Evolutionary conservation across 2,329 filamentous ascomycete species (phyloP).

Genomic region (Phyllachora maydis): DNA sequence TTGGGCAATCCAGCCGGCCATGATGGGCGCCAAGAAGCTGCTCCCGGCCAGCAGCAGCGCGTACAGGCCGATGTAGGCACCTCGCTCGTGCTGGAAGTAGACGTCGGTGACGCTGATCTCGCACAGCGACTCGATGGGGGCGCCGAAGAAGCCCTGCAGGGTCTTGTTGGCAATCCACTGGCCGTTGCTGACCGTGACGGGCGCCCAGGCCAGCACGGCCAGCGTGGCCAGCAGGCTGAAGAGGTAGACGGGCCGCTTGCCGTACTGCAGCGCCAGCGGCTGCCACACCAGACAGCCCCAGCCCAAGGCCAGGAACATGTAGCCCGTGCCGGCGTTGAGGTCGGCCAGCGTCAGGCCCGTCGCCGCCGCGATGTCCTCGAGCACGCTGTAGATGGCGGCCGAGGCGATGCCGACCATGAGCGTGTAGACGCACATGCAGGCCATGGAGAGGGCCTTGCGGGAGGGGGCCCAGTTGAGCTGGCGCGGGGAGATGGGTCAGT

Average conservation of each 20-base stretch:
- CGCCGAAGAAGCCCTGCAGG: conserved; percentile 7
- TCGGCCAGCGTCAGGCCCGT: conserved; percentile 19
- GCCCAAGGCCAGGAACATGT: conserved; percentile 24
- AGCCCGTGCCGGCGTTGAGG: conserved; percentile 27
- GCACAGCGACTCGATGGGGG: conserved; percentile 10
- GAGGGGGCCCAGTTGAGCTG: conserved; percentile 14
- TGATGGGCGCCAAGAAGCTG: conserved; percentile 13
- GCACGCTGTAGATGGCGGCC: conserved; percentile 22
- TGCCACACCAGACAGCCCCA: conserved; percentile 14
- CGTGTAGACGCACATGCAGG: conserved; percentile 11
- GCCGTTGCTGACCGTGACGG: conserved; percentile 7
- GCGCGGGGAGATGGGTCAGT: too few species aligned
- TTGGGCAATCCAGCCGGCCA: conserved; percentile 12
- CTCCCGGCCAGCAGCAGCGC: conserved; percentile 18
- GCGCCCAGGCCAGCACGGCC: conserved; percentile 9
- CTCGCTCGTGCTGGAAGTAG: conserved; percentile 9
- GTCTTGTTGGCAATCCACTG: conserved; percentile 11
- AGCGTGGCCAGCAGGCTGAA: conserved; percentile 8
- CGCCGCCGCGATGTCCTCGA: conserved; percentile 20
- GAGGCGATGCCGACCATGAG: conserved; percentile 22
- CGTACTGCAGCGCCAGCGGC: conserved; percentile 11
- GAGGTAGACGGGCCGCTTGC: conserved; percentile 11
- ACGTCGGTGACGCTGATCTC: conserved; percentile 11
- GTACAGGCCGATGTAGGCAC: conserved; percentile 20
- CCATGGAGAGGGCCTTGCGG: conserved; percentile 11